These are phyloP conservation scores for Parathielavia hyrcaniae DNA, from an alignment of 495 filamentous ascomycete genomes.

Conservation along the genomic window DNA sequence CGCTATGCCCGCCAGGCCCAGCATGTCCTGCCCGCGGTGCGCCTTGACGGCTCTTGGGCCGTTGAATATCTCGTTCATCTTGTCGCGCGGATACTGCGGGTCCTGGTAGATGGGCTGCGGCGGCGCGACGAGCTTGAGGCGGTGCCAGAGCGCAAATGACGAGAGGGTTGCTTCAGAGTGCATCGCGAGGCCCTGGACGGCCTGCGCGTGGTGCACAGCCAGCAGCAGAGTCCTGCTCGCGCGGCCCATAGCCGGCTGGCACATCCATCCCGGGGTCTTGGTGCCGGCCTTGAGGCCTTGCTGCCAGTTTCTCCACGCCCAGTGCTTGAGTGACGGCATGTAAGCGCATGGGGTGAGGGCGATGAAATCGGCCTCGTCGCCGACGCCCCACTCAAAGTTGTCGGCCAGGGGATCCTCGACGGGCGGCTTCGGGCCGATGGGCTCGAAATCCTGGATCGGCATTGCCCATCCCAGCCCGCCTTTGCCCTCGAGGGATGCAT, in stretches of 20 bases:
- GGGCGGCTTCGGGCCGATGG: conserved; percentile 3
- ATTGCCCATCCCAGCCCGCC: conserved; percentile 5
- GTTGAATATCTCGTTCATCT: conserved; percentile 7
- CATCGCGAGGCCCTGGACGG: background rate
- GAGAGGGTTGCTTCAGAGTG: conserved; percentile 6
- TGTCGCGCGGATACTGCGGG: conserved; percentile 6
- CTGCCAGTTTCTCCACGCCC: conserved; percentile 4
- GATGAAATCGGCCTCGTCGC: conserved; percentile 11
- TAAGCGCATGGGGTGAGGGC: background rate
- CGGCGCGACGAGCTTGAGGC: conserved; percentile 6
- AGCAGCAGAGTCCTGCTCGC: conserved; percentile 1
- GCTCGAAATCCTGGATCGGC: background rate
- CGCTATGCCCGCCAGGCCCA: conserved; percentile 3
- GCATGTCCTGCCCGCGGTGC: background rate
- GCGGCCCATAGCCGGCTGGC: conserved; percentile 10
- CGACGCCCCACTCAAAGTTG: conserved; percentile 9
- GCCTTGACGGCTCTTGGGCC: background rate
- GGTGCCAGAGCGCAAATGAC: conserved; percentile 9
- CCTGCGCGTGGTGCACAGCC: conserved; percentile 6
- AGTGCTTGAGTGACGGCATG: background rate
- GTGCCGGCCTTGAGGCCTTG: conserved; percentile 1
- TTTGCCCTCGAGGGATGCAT: background rate
- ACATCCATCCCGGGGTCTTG: conserved; percentile 5
- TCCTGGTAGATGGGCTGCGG: conserved; percentile 3
- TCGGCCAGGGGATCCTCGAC: background rate